Evolutionary conservation across 441 rosid genomes (phyloP), one percentile per base, ranked within the genome.

Genomic region (Gossypium gossypioides): DNA sequence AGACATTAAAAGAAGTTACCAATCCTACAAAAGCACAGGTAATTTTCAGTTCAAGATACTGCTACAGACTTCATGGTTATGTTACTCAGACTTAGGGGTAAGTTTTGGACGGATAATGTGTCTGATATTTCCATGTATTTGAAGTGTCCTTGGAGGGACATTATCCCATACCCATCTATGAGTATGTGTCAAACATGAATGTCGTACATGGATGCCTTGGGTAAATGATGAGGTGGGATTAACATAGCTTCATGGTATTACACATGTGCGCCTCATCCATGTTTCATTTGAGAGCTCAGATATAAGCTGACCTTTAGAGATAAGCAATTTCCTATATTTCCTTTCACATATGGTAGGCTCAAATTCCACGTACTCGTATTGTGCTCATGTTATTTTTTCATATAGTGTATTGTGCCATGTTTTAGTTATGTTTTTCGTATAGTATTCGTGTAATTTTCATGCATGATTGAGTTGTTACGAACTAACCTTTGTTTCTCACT

Each of bases 1-100:
- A 68, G 68, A 61, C 24, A 2, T 1, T 60, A 46, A 69, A 74
- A 67, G 77, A 67, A 25, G 72, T 69, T 50, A 61, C 68, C 69
- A 74, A 72, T 51, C 74, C 75, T 58, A 74, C 78, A 16, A 77
- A 48, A 71, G 74, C 69, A 72, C 76, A 83, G 80, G 75, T 66
- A 27, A 29, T 32, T 65, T 77, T 74, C 34, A 18, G 15, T 64
- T 58, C 44, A 68, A 56, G 34, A 16, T 70, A 25, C 0, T 54
- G 58, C 29, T 15, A 40, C 0, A 4, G 1, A 15, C 6, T 48
- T 18, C 6, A 5, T 54, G 18, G 56, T 15, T 15, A 16, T 16
- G 3, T 51, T 15, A 46, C 16, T 46, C 52, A 2, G 52, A 2
- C 16, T 46, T 15, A 3, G 4, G 52, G 3, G 4, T 46, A n/a